Conservation (phyloP, 163 green algal genomes). For the Scenedesmus sp. region DNA sequence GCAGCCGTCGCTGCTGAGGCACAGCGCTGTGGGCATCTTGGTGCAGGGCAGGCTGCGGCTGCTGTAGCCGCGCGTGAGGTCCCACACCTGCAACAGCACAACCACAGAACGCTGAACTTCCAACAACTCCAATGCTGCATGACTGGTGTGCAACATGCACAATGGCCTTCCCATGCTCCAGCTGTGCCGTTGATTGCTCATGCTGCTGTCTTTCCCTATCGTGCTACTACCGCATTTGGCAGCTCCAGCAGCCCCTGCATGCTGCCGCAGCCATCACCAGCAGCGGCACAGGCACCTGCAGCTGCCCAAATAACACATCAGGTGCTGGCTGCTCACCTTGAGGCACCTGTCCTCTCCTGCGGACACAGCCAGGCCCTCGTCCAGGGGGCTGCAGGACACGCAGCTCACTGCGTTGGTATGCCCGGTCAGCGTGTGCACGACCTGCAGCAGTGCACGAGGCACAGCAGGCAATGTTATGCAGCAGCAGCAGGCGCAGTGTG, state of each 20-base stretch:
- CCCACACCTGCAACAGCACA: slow-evolving; percentile 59
- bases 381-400: slow-evolving; percentile 60
- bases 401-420: slow-evolving; percentile 59
- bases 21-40: slow-evolving; percentile 64
- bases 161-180: too few species aligned
- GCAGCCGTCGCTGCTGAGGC: slow-evolving; percentile 54
- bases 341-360: slow-evolving; percentile 62
- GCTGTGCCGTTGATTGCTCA: too few species aligned
- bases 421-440: slow-evolving; percentile 67
- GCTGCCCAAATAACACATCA: too few species aligned
- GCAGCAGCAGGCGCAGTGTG: not conserved
- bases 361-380: slow-evolving; percentile 56
- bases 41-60: slow-evolving; percentile 59
- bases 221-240: not conserved
- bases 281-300: not conserved
- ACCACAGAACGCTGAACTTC: too few species aligned
- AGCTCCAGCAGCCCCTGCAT: not conserved
- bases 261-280: not conserved
- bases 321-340: not conserved
- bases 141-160: too few species aligned
- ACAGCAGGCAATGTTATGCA: not conserved
- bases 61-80: slow-evolving; percentile 62
- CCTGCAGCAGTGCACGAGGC: not conserved
- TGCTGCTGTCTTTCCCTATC: not conserved
- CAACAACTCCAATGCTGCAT: too few species aligned